Evolutionary conservation across 139 green algal species (phyloP).

Genomic region (Micromonas commoda): DNA sequence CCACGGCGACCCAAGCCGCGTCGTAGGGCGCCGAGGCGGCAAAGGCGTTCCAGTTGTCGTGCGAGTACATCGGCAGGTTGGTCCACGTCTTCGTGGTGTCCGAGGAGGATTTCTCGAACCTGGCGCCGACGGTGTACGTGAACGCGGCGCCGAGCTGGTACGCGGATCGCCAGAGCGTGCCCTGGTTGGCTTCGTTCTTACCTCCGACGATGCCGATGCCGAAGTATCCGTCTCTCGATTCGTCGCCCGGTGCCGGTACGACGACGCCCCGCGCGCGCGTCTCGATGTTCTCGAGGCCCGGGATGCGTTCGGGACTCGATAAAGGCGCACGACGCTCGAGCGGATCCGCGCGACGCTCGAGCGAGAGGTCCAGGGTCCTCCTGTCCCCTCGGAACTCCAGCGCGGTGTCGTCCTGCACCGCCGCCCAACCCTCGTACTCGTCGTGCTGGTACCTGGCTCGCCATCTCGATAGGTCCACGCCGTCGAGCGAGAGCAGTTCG

Average conservation of each 20-base stretch:
- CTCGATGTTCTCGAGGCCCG: not conserved
- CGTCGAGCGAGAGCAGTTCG: not conserved
- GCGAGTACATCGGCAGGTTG: not conserved
- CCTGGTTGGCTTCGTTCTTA: not conserved
- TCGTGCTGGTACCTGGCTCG: not conserved
- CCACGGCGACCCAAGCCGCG: not conserved
- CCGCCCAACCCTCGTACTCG: not conserved
- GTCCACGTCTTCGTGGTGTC: not conserved
- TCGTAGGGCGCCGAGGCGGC: not conserved
- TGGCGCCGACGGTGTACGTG: not conserved
- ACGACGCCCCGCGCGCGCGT: not conserved
- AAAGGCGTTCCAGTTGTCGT: not conserved
- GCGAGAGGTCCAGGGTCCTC: not conserved
- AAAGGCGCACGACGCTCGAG: not conserved
- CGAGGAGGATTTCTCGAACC: not conserved
- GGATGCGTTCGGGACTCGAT: too few relatives aligned
- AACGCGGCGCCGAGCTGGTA: not conserved
- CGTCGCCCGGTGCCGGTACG: not conserved
- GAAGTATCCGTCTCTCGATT: not conserved
- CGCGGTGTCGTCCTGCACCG: not conserved
- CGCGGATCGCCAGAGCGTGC: conserved; percentile 8
- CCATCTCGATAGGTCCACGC: conserved; percentile 7
- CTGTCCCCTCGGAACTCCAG: not conserved
- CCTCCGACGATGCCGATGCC: not conserved
- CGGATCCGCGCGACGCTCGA: too few relatives aligned